Base-by-base conservation (phyloP, 73 alveolate genomes). In the Paramecium sexaurelia region DNA sequence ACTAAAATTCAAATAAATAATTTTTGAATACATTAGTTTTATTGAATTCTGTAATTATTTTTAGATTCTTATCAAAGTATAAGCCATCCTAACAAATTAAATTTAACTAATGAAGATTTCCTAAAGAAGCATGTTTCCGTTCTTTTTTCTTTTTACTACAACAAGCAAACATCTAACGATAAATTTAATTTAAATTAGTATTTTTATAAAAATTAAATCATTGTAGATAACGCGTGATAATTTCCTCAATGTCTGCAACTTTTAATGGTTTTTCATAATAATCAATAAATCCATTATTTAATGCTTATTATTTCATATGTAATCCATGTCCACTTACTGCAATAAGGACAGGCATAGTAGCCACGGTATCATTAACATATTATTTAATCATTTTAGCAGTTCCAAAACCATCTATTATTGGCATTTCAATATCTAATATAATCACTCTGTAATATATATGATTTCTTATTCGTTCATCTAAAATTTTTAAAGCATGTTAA, bases 41-140 rank as follows among this genome's bases (percentile, higher is more conserved):
- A 71, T 71, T 71, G 86, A 11, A 71, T 71, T 71, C 86, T 71
- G 86, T 71, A 35, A 71, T 35, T 29, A 71, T 71, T 36, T 71
- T 71, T 33, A 71, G 86, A 71, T 71, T 71, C 86, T 37, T 71
- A 71, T 71, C 86, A 36, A 71, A 71, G 43, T 71, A 71, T 15
- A 71, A 36, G 32, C 86, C 86, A 71, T 71, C 86, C 26, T 71
- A 36, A 37, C 56, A 71, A 10, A 71, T 71, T 35, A 71, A 37
- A 71, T 71, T 71, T 71, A 71, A 71, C 83, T 61, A 61, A 61
- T 61, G 83, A 10, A 61, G 83, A 61, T 61, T 61, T 2, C 83
- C 83, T 29, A 61, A 32, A 22, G 83, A 61, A 29, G 47, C 26
- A 61, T 61, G 83, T 32, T 61, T 61, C 43, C 83, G 83, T 26